Evolutionary conservation across 2,329 filamentous ascomycete genomes (phyloP).

Genomic region (Colletotrichum navitas): DNA sequence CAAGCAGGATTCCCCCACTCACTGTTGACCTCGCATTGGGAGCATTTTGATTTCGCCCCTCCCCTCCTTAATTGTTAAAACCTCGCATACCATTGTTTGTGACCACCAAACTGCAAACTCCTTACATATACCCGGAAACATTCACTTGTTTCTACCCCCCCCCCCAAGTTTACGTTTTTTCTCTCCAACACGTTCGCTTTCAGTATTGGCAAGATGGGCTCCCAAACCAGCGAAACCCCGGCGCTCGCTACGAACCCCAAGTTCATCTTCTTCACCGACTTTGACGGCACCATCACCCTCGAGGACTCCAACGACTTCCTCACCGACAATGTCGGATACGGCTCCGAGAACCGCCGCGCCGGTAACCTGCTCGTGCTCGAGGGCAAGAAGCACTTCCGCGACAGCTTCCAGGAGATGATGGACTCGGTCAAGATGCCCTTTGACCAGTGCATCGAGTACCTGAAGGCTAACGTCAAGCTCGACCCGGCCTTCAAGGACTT

Average conservation of each 20-base stretch:
- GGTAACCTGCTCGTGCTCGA: constrained; percentile 84
- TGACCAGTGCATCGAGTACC: constrained; percentile 81
- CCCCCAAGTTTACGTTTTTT: not conserved
- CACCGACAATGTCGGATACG: constrained; percentile 94
- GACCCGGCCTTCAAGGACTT: constrained; percentile 92
- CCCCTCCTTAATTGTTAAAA: constrained; percentile 18
- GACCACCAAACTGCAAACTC: not conserved
- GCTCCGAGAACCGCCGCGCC: constrained; percentile 75
- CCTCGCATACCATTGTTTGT: not conserved
- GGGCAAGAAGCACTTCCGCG: constrained; percentile 79
- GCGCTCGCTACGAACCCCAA: constrained; percentile 78
- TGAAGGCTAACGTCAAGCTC: constrained; percentile 86
- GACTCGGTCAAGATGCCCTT: constrained; percentile 86
- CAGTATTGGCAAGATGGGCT: constrained; percentile 55
- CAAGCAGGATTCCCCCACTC: not conserved
- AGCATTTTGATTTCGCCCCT: constrained; percentile 22
- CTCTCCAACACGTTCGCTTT: not conserved
- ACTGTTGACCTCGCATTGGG: constrained; percentile 17
- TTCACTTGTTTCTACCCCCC: constrained; percentile 11
- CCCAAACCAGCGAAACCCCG: constrained; percentile 60
- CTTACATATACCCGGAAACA: not conserved
- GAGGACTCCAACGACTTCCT: constrained; percentile 76
- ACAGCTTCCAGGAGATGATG: constrained; percentile 92
- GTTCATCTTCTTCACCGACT: constrained; percentile 99
- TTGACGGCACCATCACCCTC: constrained; percentile 93